Evolutionary conservation across 2,329 filamentous ascomycete species (phyloP).

Genomic region (Fusarium keratoplasticum): DNA sequence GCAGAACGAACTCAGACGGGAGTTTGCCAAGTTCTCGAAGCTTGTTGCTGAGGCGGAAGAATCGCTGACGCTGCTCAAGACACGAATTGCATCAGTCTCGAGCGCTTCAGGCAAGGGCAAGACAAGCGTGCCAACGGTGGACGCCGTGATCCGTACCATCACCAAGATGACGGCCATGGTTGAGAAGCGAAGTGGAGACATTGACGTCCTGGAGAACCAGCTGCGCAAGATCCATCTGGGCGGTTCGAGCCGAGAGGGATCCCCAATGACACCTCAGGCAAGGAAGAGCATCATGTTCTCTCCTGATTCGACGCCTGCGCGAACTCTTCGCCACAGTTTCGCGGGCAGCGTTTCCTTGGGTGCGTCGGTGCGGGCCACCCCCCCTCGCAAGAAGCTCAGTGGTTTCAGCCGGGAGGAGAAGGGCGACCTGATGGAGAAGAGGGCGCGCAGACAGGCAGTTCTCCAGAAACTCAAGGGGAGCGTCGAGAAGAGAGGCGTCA

Average conservation of each 20-base stretch:
- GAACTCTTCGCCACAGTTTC: slow-evolving; percentile 55
- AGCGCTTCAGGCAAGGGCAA: slow-evolving; percentile 59
- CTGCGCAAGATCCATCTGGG: slow-evolving; percentile 77
- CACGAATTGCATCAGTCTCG: slow-evolving; percentile 74
- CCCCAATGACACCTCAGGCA: slow-evolving; percentile 54
- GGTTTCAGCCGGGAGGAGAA: slow-evolving; percentile 72
- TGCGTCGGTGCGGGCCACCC: slow-evolving; percentile 53
- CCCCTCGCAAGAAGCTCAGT: slow-evolving; percentile 71
- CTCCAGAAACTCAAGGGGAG: slow-evolving; percentile 62
- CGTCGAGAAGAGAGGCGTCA: slow-evolving; percentile 62
- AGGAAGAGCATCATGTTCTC: slow-evolving; percentile 55
- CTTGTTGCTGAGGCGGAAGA: slow-evolving; percentile 84
- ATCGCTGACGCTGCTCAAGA: slow-evolving; percentile 80
- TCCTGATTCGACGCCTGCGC: slow-evolving; percentile 57
- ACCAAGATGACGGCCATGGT: slow-evolving; percentile 92
- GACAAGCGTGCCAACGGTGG: slow-evolving; percentile 80
- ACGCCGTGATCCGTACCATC: slow-evolving; percentile 92
- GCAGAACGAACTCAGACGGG: slow-evolving; percentile 83
- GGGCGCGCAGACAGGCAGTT: slow-evolving; percentile 64
- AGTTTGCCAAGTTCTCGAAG: slow-evolving; percentile 80
- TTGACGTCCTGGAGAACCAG: slow-evolving; percentile 90
- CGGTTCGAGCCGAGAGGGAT: slow-evolving; percentile 57
- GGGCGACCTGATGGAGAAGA: slow-evolving; percentile 64
- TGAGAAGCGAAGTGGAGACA: slow-evolving; percentile 89
- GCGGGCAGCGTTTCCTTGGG: slow-evolving; percentile 56